Conservation (phyloP, 176 grass and related monocot genomes). For the Melocanna baccifera region DNA sequence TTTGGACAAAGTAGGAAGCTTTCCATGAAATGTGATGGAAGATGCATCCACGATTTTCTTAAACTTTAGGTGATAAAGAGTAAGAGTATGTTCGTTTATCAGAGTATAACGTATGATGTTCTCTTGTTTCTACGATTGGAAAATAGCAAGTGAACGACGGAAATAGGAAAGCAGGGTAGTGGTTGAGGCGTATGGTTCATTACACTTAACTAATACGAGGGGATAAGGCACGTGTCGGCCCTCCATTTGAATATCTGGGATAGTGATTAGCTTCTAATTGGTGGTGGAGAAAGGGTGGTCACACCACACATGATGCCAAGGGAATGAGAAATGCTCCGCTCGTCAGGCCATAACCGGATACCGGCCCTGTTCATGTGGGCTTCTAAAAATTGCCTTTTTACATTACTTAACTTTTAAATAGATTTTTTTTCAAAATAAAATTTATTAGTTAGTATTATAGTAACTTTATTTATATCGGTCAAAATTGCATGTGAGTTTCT, state of each 20-base stretch:
- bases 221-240: not conserved
- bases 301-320: not conserved
- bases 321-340: not conserved
- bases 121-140: slow-evolving; percentile 3
- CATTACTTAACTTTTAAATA: no score
- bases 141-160: not conserved
- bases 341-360: not conserved
- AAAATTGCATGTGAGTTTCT: no score
- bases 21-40: slow-evolving; percentile 38
- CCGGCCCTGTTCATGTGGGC: no score
- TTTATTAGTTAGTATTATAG: no score
- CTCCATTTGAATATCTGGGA: slow-evolving; percentile 2
- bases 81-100: slow-evolving; percentile 23
- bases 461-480: no score
- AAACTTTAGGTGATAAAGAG: not conserved
- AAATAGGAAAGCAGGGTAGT: slow-evolving; percentile 20
- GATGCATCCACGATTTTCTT: slow-evolving; percentile 16
- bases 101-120: slow-evolving; percentile 1
- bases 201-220: not conserved
- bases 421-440: no score
- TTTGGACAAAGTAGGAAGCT: slow-evolving; percentile 41
- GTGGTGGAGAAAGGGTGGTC: not conserved
- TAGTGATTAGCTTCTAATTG: slow-evolving; percentile 1
- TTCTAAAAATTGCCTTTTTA: no score
- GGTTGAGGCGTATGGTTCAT: not conserved